Conservation (phyloP, 2,329 filamentous ascomycete species). For the Apiospora malaysiana region DNA sequence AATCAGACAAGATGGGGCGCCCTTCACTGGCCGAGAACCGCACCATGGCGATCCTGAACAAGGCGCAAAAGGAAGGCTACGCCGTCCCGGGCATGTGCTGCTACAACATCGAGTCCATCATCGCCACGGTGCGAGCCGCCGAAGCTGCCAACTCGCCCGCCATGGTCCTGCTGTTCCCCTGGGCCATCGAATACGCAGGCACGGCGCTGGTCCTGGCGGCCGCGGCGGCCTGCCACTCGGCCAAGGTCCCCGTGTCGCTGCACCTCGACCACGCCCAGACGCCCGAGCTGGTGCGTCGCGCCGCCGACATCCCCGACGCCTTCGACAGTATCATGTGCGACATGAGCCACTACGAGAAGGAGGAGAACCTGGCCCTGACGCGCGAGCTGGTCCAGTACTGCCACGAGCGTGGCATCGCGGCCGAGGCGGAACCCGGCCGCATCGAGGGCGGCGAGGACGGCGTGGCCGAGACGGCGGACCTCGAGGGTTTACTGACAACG, state of each 20-base stretch:
- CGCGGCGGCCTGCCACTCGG: slow-evolving; percentile 60
- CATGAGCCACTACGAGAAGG: slow-evolving; percentile 76
- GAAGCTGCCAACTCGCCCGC: slow-evolving; percentile 70
- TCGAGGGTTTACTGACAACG: slow-evolving; percentile 59
- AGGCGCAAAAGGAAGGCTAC: slow-evolving; percentile 60
- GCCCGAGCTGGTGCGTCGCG: slow-evolving; percentile 64
- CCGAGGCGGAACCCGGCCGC: slow-evolving; percentile 73
- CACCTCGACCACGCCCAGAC: slow-evolving; percentile 73
- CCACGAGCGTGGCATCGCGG: slow-evolving; percentile 68
- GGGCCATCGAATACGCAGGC: slow-evolving; percentile 72
- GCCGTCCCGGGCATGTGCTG: slow-evolving; percentile 66
- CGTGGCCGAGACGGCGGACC: slow-evolving; percentile 58
- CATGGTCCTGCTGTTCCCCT: slow-evolving; percentile 77
- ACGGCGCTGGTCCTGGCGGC: slow-evolving; percentile 60
- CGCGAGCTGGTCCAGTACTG: slow-evolving; percentile 67
- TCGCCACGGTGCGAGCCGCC: slow-evolving; percentile 71
- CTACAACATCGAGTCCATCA: slow-evolving; percentile 74
- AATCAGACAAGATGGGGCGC: slow-evolving; percentile 36
- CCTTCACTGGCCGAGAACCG: slow-evolving; percentile 53
- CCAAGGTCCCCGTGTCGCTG: slow-evolving; percentile 64
- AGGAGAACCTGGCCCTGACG: slow-evolving; percentile 70
- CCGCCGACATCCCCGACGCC: slow-evolving; percentile 61
- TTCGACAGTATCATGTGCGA: slow-evolving; percentile 81
- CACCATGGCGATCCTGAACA: slow-evolving; percentile 61
- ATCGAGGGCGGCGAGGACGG: slow-evolving; percentile 74